Conservation (phyloP, 2,329 filamentous ascomycete genomes). For the Hirsutella rhossiliensis region DNA sequence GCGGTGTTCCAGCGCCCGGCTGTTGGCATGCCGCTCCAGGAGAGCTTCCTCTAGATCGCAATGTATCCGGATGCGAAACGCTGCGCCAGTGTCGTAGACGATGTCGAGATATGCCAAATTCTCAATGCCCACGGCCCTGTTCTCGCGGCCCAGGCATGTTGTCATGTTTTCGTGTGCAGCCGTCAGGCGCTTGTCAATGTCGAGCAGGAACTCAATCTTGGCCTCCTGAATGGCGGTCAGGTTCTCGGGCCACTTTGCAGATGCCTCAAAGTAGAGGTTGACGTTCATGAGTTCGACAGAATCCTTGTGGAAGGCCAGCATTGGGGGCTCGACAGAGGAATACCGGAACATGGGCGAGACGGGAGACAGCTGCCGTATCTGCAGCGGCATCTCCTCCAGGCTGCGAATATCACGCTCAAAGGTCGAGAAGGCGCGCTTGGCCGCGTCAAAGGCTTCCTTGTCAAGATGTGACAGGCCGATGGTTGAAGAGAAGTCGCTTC, state of each 20-base stretch:
- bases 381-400: slow-evolving; percentile 76
- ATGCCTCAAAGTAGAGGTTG: slow-evolving; percentile 84
- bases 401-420: slow-evolving; percentile 68
- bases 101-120: slow-evolving; percentile 81
- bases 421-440: slow-evolving; percentile 56
- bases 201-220: slow-evolving; percentile 80
- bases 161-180: slow-evolving; percentile 46
- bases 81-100: slow-evolving; percentile 55
- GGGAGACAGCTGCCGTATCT: slow-evolving; percentile 67
- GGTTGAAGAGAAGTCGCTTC: slow-evolving; percentile 36
- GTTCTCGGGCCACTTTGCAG: slow-evolving; percentile 87
- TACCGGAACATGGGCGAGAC: slow-evolving; percentile 64
- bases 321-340: slow-evolving; percentile 40
- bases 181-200: slow-evolving; percentile 59
- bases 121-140: slow-evolving; percentile 51
- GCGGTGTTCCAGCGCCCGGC: slow-evolving; percentile 54
- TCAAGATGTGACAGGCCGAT: slow-evolving; percentile 35
- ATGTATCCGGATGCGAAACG: slow-evolving; percentile 78
- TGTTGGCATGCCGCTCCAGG: slow-evolving; percentile 65
- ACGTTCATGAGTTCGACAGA: slow-evolving; percentile 55
- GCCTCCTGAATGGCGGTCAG: slow-evolving; percentile 82
- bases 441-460: slow-evolving; percentile 50
- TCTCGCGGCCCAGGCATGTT: slow-evolving; percentile 71
- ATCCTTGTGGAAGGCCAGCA: slow-evolving; percentile 30
- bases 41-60: slow-evolving; percentile 78